Base-by-base conservation (phyloP, 805 yeast species). In the Candida odintsovae region DNA sequence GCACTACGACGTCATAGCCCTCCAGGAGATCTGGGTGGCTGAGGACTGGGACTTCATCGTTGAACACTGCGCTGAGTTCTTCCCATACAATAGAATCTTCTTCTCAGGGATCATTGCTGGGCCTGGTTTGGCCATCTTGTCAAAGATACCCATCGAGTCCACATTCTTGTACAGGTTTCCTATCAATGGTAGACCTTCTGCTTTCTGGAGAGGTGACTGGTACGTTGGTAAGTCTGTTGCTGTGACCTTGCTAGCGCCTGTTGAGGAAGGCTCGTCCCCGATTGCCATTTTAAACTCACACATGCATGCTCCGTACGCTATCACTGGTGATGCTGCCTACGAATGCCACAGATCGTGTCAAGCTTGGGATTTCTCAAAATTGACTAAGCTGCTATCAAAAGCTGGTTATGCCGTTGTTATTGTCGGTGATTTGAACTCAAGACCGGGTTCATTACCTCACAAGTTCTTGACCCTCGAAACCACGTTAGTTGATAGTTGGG, bases 151-250 rank as follows among this genome's bases (percentile, higher is more conserved):
- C 3, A 89, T 94, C 33, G 83, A 75, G 42, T 77, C 82, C 15
- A 80, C 96, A 0, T 86, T 85, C 59, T 65, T 94, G 41, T 85
- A 86, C 60, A 70, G 95, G 19, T 94, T 88, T 60, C 95, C 97
- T 0, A 78, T 94, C 50, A 94, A 92, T 63, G 99, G 99, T 2
- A 72, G 97, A 43, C 96, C 98, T 2, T 80, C 89, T 38, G 99
- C 99, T 0, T 83, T 94, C 52, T 84, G 79, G 69, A 71, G 98
- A 48, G 99, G 99, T 33, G 99, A 94, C 63, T 94, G 97, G 96
- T 88, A 78, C 54, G 99, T 94, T 20, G 99, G 99, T 9, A 94
- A 94, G 62, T 77, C 92, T 9, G 78, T 89, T 18, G 85, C 95
- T 1, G 80, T 89, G 3, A 85, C 95, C 0, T 64, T 80, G 4